These are phyloP conservation scores for Chondrostereum purpureum DNA, from an alignment of 1,284 basidiomycete species.

Conservation along the genomic window DNA sequence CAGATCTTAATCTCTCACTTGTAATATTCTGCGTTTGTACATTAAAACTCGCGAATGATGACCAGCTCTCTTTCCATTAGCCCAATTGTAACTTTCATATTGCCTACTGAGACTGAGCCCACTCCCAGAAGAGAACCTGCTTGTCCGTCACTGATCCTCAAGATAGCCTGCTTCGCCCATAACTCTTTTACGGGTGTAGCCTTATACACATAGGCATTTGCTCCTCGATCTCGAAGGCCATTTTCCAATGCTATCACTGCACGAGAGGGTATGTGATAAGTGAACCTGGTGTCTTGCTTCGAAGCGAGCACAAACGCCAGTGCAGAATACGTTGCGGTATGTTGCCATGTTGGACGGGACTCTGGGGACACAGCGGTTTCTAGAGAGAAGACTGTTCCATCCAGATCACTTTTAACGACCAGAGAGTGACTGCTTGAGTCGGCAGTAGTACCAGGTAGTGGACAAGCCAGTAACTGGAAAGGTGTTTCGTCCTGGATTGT, in stretches of 20 bases:
- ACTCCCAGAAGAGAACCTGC: slow-evolving; percentile 79
- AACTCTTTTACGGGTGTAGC: slow-evolving; percentile 39
- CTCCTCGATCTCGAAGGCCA: slow-evolving; percentile 54
- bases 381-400: slow-evolving; percentile 71
- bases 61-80: slow-evolving; percentile 76
- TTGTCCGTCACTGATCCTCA: slow-evolving; percentile 61
- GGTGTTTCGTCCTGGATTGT: slow-evolving; percentile 29
- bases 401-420: slow-evolving; percentile 74
- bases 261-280: slow-evolving; percentile 53
- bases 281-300: slow-evolving; percentile 84
- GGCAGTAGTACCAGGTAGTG: slow-evolving; percentile 43
- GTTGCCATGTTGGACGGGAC: slow-evolving; percentile 51
- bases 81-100: slow-evolving; percentile 48
- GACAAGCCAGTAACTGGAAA: slow-evolving; percentile 53
- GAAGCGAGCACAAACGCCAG: slow-evolving; percentile 92
- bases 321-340: slow-evolving; percentile 78
- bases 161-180: slow-evolving; percentile 73
- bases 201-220: slow-evolving; percentile 83
- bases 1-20: too few relatives aligned
- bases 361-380: slow-evolving; percentile 17
- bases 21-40: too few relatives aligned
- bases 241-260: slow-evolving; percentile 79
- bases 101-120: slow-evolving; percentile 37
- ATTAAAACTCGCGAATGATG: slow-evolving; percentile 44
- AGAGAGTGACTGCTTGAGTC: slow-evolving; percentile 38